Evolutionary conservation across 148 eudicot species (phyloP), one percentile per base, ranked within the genome.

Genomic region (Chenopodium berlandieri): DNA sequence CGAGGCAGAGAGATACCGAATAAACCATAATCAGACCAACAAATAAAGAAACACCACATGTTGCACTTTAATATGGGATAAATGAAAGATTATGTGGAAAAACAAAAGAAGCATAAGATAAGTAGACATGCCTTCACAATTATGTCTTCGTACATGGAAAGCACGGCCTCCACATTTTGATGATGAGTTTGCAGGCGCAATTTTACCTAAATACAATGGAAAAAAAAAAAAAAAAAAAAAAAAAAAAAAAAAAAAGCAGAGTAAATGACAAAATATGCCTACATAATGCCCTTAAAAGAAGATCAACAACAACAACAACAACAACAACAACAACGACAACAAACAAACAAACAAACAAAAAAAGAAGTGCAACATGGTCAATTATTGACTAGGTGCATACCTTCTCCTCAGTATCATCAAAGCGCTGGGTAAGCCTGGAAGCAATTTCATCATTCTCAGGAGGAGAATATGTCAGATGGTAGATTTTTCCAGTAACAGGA

Each of bases 361-460:
- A 71, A 34, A 46, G 54, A 71, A 4, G 12, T 17, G n/a, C 20
- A 71, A 30, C 31, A 22, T n/a, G 13, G 66, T 62, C 27, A 22
- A 7, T 16, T 56, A 56, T 56, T 22, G 66, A 62, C 23, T 62
- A 9, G n/a, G 20, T 16, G 54, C 27, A 52, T 69, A 83, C 99
- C 94, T 92, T 97, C 80, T 97, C 98, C 88, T 92, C 98, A 4
- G 98, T 94, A 84, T 97, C 99, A 86, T 97, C 99, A 87, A 97
- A 97, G 66, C 99, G 94, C 37, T 97, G 99, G 83, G 97, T 92
- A 80, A 97, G 91, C 84, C 99, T 88, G 27, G 93, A 87, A 78
- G 96, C 94, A 82, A 97, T 94, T 84, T 97, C 99, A 89, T 94
- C 98, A 78, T 82, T 92, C 89, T 97, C 99, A n/a, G 99, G 99